These are phyloP conservation scores for Podospora fimiseda DNA, from an alignment of 495 filamentous ascomycete species.

Conservation along the genomic window DNA sequence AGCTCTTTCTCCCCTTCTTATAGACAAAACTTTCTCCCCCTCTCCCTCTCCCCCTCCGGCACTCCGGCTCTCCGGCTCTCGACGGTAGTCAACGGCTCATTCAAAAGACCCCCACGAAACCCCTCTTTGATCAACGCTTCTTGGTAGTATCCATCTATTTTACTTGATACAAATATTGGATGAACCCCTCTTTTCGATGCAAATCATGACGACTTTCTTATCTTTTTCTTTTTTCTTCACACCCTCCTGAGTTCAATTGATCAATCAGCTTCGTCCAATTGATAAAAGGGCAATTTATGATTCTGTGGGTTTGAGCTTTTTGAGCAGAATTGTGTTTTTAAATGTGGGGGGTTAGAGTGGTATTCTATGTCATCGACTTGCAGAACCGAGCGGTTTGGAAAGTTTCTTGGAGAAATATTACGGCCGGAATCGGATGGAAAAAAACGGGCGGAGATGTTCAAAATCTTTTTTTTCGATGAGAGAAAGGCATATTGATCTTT, in stretches of 20 bases:
- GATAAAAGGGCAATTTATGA: no score
- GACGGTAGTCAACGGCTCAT: not conserved
- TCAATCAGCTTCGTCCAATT: no score
- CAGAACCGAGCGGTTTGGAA: not conserved
- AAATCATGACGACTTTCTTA: not conserved
- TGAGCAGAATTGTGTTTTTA: not conserved
- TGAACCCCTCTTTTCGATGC: not conserved
- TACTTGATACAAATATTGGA: not conserved
- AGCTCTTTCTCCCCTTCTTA: not conserved
- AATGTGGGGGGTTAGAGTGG: not conserved
- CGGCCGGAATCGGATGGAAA: not conserved
- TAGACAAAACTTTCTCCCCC: not conserved
- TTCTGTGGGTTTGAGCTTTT: no score
- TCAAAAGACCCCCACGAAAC: not conserved
- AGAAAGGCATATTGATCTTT: no score
- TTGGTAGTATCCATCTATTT: not conserved
- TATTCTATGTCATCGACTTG: constrained; percentile 2
- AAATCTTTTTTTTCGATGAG: no score
- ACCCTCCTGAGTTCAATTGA: no score
- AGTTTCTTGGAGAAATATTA: not conserved
- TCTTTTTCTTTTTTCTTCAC: no score
- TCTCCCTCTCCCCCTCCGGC: not conserved
- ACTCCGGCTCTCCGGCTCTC: not conserved
- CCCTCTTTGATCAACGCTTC: not conserved
- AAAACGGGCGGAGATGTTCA: not conserved